These are phyloP conservation scores for Scenedesmus sp. DNA, from an alignment of 163 green algal genomes.

Conservation along the genomic window DNA sequence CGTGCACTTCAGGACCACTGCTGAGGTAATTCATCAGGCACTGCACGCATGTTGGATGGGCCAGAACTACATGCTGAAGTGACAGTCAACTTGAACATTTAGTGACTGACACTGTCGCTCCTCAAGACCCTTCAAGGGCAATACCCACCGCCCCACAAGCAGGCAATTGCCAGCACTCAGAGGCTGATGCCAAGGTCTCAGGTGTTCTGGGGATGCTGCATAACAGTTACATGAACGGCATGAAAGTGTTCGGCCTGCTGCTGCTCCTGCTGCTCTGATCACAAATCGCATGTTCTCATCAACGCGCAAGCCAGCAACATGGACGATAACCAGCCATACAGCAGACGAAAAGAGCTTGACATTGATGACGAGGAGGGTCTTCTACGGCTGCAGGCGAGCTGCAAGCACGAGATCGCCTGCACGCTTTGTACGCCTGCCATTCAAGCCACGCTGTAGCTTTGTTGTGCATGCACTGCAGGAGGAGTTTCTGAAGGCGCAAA, in stretches of 20 bases:
- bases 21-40: too few species aligned
- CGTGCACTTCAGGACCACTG: too few species aligned
- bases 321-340: neutral
- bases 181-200: neutral
- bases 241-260: neutral
- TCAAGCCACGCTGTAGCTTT: neutral
- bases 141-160: neutral
- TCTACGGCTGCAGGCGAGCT: slow-evolving; percentile 18
- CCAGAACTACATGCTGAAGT: neutral
- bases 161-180: neutral
- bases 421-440: neutral
- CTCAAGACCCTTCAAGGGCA: neutral
- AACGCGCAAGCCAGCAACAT: neutral
- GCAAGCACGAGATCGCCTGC: neutral
- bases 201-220: neutral
- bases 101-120: neutral
- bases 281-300: neutral
- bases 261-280: neutral
- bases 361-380: slow-evolving; percentile 31
- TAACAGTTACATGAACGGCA: neutral
- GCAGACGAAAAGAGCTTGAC: neutral
- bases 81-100: too few species aligned
- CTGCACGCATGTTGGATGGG: neutral
- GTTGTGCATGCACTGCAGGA: slow-evolving; percentile 22
- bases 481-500: slow-evolving; percentile 24